Evolutionary conservation across 352 stramenopile species (phyloP).

Genomic region (Pelagophyceae sp.): DNA sequence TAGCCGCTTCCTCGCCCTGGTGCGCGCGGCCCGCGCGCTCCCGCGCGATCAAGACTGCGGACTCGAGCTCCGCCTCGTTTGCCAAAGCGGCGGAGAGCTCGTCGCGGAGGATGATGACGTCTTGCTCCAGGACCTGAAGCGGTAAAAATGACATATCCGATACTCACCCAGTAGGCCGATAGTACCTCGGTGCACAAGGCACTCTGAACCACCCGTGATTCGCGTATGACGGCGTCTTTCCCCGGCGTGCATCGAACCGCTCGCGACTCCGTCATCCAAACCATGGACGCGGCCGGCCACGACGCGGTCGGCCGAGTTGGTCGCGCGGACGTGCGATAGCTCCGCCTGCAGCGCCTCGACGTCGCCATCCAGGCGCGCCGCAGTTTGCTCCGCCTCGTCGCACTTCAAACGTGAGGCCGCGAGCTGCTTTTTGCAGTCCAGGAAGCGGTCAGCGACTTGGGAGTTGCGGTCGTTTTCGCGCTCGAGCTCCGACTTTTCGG

Average conservation of each 20-base stretch:
- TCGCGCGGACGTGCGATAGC: slow-evolving; percentile 48
- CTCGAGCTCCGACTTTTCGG: slow-evolving; percentile 45
- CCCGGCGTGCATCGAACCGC: too few species aligned
- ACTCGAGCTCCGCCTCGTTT: slow-evolving; percentile 28
- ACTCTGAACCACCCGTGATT: too few species aligned
- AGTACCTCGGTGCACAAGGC: too few species aligned
- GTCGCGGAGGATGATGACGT: slow-evolving; percentile 13
- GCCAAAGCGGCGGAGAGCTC: slow-evolving; percentile 24
- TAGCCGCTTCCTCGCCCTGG: slow-evolving; percentile 15
- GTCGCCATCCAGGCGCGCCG: slow-evolving; percentile 54
- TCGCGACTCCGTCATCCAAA: too few species aligned
- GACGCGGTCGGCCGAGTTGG: not conserved
- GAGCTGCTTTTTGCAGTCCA: slow-evolving; percentile 28
- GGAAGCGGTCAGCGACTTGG: slow-evolving; percentile 32
- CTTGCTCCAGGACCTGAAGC: slow-evolving; percentile 14
- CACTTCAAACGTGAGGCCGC: slow-evolving; percentile 54
- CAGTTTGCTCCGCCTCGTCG: slow-evolving; percentile 47
- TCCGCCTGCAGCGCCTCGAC: slow-evolving; percentile 51
- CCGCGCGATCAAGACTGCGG: slow-evolving; percentile 23
- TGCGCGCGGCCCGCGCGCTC: slow-evolving; percentile 18
- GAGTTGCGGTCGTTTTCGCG: slow-evolving; percentile 36
- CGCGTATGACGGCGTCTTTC: too few species aligned
- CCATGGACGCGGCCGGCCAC: too few species aligned
- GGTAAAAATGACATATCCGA: too few species aligned
- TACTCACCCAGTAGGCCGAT: too few species aligned